Percentiles rank a stretch among this genome's conserved stretches.
Evolutionary conservation across 2,329 filamentous ascomycete species (phyloP).

Genomic region (Paracorniculantispora psalliotae): DNA sequence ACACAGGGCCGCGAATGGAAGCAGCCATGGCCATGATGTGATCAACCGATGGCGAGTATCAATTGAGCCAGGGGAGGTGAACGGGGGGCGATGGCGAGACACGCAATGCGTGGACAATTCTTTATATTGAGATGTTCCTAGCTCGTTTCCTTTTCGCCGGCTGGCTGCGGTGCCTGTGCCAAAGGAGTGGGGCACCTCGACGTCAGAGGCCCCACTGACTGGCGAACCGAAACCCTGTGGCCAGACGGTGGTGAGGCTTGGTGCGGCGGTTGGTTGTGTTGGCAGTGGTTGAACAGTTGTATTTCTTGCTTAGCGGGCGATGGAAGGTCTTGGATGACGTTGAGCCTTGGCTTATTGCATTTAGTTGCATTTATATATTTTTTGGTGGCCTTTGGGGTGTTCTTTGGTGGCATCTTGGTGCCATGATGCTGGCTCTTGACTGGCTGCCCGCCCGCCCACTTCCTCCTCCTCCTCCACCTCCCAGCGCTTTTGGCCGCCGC

Average conservation of each 20-base stretch:
- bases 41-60: not conserved
- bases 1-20: conserved; percentile 40
- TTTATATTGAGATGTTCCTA: not conserved
- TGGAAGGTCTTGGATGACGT: no score
- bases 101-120: not conserved
- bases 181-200: not conserved
- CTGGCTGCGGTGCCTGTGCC: not conserved
- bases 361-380: no score
- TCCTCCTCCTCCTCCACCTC: not conserved
- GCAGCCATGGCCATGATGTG: conserved; percentile 1
- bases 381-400: no score
- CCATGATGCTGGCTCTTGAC: not conserved
- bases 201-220: not conserved
- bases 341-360: no score
- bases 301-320: no score
- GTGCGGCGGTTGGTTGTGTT: no score
- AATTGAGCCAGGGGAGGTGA: not conserved
- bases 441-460: not conserved
- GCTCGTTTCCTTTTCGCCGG: conserved; percentile 1
- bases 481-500: not conserved
- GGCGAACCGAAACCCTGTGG: not conserved
- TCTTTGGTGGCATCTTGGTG: no score
- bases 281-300: no score
- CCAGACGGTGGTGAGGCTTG: no score
- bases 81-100: not conserved